Conservation (phyloP, 1,284 basidiomycete genomes). For the Rhodotorula sp. region DNA sequence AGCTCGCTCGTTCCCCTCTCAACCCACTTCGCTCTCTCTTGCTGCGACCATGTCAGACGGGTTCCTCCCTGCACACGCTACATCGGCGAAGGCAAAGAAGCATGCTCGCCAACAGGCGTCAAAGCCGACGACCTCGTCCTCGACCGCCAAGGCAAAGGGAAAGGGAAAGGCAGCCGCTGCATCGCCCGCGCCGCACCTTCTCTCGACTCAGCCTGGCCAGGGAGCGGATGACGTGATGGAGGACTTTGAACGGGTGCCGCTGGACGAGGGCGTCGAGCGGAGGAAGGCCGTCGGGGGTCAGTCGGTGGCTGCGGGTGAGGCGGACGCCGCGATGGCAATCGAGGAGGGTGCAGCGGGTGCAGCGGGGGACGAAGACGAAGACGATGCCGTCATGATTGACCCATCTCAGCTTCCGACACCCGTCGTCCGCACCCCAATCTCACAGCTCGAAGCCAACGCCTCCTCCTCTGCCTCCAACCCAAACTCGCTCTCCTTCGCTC, state of each 20-base stretch:
- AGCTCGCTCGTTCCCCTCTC: no score
- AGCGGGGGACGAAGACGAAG: constrained; percentile 37
- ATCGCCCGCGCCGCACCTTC: constrained; percentile 17
- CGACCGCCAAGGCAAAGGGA: constrained; percentile 13
- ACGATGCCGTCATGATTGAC: constrained; percentile 44
- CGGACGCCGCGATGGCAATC: constrained; percentile 27
- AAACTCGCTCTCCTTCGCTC: constrained; percentile 37
- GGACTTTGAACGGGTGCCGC: constrained; percentile 20
- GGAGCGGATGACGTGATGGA: background rate
- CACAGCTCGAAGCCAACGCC: constrained; percentile 12
- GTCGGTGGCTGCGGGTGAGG: constrained; percentile 7
- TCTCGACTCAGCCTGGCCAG: constrained; percentile 32
- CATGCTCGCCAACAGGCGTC: constrained; percentile 12
- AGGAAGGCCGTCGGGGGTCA: constrained; percentile 1
- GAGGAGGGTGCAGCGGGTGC: constrained; percentile 10
- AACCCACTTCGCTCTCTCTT: no score
- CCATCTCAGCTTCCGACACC: constrained; percentile 37
- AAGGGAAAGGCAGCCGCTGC: constrained; percentile 22
- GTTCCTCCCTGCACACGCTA: constrained; percentile 36
- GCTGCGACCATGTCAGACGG: constrained; percentile 26
- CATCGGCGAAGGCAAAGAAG: constrained; percentile 28
- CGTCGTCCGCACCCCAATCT: constrained; percentile 30
- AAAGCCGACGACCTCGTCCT: constrained; percentile 17
- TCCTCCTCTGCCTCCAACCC: constrained; percentile 9
- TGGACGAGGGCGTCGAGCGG: constrained; percentile 21